Percentiles rank a stretch among this genome's conserved stretches.
These are phyloP conservation scores for Phytopythium kandeliae DNA, from an alignment of 352 stramenopile species.

Conservation along the genomic window DNA sequence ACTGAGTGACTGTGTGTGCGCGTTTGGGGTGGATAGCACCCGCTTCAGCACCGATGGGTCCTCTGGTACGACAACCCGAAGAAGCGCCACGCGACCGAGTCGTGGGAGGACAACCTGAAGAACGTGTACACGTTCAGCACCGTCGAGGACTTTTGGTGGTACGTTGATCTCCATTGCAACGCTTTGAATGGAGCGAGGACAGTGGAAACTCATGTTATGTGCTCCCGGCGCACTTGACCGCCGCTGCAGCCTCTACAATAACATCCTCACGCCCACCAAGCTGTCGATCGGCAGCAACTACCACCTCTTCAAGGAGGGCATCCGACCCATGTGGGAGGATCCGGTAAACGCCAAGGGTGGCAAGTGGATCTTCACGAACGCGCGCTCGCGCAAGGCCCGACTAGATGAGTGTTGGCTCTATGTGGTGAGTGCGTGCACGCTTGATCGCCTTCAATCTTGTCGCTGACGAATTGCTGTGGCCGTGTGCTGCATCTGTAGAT, in stretches of 20 bases:
- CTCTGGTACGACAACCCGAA: slow-evolving; percentile 90
- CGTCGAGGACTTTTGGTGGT: slow-evolving; percentile 97
- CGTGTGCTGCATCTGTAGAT: slow-evolving; percentile 40
- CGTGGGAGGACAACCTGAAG: slow-evolving; percentile 89
- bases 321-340: slow-evolving; percentile 98
- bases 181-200: too few relatives aligned
- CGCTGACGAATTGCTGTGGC: background rate
- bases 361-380: slow-evolving; percentile 97
- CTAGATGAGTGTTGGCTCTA: slow-evolving; percentile 96
- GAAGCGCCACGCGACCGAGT: slow-evolving; percentile 84
- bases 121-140: slow-evolving; percentile 93
- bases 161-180: too few relatives aligned
- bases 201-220: too few relatives aligned
- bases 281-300: slow-evolving; percentile 94
- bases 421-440: slow-evolving; percentile 84
- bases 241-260: slow-evolving; percentile 90
- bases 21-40: slow-evolving; percentile 39
- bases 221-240: too few relatives aligned
- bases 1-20: slow-evolving; percentile 9
- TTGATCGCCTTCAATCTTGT: too few relatives aligned
- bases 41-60: slow-evolving; percentile 84
- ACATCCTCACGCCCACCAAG: slow-evolving; percentile 88
- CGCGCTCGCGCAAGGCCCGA: slow-evolving; percentile 89
- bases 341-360: slow-evolving; percentile 92
- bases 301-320: slow-evolving; percentile 96